Evolutionary conservation across 129 eudicot genomes (phyloP).

Genomic region (Arctium lappa): DNA sequence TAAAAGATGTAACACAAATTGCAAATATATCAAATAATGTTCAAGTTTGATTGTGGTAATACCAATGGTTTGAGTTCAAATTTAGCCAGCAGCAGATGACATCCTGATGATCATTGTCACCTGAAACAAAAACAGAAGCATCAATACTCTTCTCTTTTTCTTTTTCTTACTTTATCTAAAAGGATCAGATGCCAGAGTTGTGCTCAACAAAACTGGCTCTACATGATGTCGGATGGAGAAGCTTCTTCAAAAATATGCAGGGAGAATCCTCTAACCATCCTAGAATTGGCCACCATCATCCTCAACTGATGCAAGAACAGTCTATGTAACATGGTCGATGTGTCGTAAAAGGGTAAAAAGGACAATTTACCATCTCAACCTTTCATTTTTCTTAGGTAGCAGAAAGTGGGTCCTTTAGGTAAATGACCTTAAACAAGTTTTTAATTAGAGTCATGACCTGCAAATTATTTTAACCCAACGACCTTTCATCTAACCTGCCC

Average conservation of each 20-base stretch:
- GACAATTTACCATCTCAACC: slow-evolving; percentile 5
- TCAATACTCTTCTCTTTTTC: slow-evolving; percentile 6
- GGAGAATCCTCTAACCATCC: neutral
- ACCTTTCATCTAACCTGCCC: too few relatives aligned
- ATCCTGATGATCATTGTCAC: slow-evolving; percentile 7
- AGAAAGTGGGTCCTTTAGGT: neutral
- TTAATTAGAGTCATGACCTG: neutral
- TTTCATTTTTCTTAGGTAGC: neutral
- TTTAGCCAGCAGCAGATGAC: neutral
- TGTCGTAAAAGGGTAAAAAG: neutral
- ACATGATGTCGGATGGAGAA: slow-evolving; percentile 22
- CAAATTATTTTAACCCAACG: too few relatives aligned
- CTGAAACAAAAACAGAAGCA: slow-evolving; percentile 22
- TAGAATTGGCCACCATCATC: neutral
- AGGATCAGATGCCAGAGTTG: slow-evolving; percentile 52
- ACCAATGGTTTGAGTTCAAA: neutral
- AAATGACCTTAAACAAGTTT: neutral
- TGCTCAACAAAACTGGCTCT: neutral
- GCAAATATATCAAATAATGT: neutral
- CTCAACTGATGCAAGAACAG: neutral
- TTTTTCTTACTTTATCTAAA: slow-evolving; percentile 18
- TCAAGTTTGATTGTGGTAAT: neutral
- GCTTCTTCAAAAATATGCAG: slow-evolving; percentile 23
- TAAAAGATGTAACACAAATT: slow-evolving; percentile 14
- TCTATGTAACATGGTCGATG: neutral